These are phyloP conservation scores for Anaeromyces robustus DNA, from an alignment of 192 early-diverging fungal species.

Conservation along the genomic window DNA sequence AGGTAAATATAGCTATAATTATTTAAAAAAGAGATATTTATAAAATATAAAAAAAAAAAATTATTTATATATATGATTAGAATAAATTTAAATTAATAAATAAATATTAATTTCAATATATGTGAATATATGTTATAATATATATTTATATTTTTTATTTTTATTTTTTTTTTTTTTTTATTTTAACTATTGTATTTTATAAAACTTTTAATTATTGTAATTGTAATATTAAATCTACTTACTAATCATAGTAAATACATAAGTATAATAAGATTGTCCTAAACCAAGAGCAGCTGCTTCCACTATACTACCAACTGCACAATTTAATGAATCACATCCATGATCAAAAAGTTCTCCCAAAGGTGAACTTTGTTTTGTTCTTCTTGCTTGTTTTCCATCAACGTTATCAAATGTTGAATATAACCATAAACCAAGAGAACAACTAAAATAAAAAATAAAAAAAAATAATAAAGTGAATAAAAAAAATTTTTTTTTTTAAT, in stretches of 20 bases:
- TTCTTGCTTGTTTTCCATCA: conserved; percentile 69
- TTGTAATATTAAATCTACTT: too few relatives aligned
- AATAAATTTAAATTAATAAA: too few relatives aligned
- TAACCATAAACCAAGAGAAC: conserved; percentile 64
- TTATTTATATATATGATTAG: too few relatives aligned
- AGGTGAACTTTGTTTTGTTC: conserved; percentile 59
- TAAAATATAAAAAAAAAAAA: too few relatives aligned
- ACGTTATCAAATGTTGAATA: conserved; percentile 85
- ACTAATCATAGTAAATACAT: not conserved
- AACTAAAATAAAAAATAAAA: conserved; percentile 29
- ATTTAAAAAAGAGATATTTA: too few relatives aligned
- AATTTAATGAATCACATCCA: conserved; percentile 76
- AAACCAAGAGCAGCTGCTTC: conserved; percentile 58
- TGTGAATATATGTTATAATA: too few relatives aligned
- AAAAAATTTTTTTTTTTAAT: too few relatives aligned
- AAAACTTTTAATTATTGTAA: too few relatives aligned
- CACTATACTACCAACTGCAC: conserved; percentile 56
- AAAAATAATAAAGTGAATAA: too few relatives aligned
- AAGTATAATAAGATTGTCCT: conserved; percentile 49
- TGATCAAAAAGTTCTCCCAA: conserved; percentile 86
- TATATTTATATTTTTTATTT: too few relatives aligned
- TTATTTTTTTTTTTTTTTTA: not conserved
- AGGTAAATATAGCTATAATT: conserved; percentile 45
- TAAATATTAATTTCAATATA: too few relatives aligned
- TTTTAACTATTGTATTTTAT: too few relatives aligned